A percentile compares a stretch with the other conserved stretches of the same genome.
These are phyloP conservation scores for Corynespora cassiicola DNA, from an alignment of 2,329 filamentous ascomycete genomes.

Conservation along the genomic window DNA sequence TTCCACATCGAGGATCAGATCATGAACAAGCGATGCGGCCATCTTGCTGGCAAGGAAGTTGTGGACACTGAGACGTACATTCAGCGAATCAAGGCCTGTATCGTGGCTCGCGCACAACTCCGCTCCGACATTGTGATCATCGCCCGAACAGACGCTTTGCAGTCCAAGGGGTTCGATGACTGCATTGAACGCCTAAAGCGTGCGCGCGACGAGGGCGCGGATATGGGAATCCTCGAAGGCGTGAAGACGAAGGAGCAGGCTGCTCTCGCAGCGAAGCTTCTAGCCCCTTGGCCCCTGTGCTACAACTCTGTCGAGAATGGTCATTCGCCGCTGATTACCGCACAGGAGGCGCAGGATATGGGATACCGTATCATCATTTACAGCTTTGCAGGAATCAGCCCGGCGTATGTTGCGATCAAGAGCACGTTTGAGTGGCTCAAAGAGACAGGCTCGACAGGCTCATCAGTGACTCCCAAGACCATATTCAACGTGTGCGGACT, in stretches of 20 bases:
- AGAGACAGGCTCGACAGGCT: slow-evolving; percentile 13
- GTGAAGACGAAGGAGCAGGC: slow-evolving; percentile 57
- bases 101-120: slow-evolving; percentile 53
- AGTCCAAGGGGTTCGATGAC: slow-evolving; percentile 61
- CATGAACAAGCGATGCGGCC: slow-evolving; percentile 67
- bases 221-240: slow-evolving; percentile 65
- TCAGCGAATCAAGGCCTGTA: slow-evolving; percentile 61
- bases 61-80: slow-evolving; percentile 58
- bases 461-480: slow-evolving; percentile 11
- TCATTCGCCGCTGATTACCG: slow-evolving; percentile 58
- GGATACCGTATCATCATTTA: slow-evolving; percentile 47
- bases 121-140: slow-evolving; percentile 66
- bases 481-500: slow-evolving; percentile 16
- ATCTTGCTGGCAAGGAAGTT: slow-evolving; percentile 64
- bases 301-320: slow-evolving; percentile 63
- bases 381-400: slow-evolving; percentile 13
- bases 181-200: slow-evolving; percentile 59
- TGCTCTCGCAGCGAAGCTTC: slow-evolving; percentile 48
- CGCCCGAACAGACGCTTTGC: slow-evolving; percentile 65
- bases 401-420: slow-evolving; percentile 17
- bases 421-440: slow-evolving; percentile 12
- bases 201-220: slow-evolving; percentile 45
- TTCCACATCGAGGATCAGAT: slow-evolving; percentile 68
- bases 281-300: slow-evolving; percentile 57
- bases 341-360: slow-evolving; percentile 58